Evolutionary conservation across 2,329 filamentous ascomycete species (phyloP), one percentile per base, ranked within the genome.

Genomic region (Aspergillus brasiliensis): DNA sequence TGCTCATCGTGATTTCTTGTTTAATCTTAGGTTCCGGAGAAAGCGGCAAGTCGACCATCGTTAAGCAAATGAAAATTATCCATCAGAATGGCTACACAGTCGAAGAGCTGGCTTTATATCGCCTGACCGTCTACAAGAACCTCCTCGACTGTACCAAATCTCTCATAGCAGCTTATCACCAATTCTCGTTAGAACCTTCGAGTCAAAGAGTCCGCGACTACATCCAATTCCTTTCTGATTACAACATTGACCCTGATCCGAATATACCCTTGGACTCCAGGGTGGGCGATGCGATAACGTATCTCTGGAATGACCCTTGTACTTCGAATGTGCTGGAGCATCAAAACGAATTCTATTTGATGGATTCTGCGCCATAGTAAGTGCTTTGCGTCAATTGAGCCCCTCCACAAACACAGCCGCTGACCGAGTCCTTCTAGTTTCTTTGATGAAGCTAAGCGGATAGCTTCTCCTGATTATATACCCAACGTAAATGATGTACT

Each of bases 61-160:
- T 99, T 69, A 99, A 99, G 80, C 95, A 99, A 83, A 99, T 99
- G 95, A 99, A 98, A 81, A 99, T 99, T 70, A 98, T 99, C 73
- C 95, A 99, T 74, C 90, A 98, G 71, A 97, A 97, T 80, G 95
- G 95, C 62, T 99, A 99, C 79, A 93, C 91, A 10, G 88, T 92
- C 67, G 94, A 98, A 71, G 95, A 99, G 78, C 84, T 98, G 52
- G 90, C 90, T 71, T 89, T 97, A 75, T 98, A 98, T 81, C 90
- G 95, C 61, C 87, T 96, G 63, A 98, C 95, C 34, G 92, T 99
- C 62, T 99, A 96, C 83, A 99, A 99, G 81, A 99, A 99, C 76
- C 84, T 99, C 61, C 86, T 98, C 68, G 95, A 99, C 79, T 99
- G 95, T 82, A 91, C 92, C 67, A 98, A 97, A 75, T 90, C 93